Conservation (phyloP, 2,329 filamentous ascomycete genomes). For the Tolypocladium pustulatum region DNA sequence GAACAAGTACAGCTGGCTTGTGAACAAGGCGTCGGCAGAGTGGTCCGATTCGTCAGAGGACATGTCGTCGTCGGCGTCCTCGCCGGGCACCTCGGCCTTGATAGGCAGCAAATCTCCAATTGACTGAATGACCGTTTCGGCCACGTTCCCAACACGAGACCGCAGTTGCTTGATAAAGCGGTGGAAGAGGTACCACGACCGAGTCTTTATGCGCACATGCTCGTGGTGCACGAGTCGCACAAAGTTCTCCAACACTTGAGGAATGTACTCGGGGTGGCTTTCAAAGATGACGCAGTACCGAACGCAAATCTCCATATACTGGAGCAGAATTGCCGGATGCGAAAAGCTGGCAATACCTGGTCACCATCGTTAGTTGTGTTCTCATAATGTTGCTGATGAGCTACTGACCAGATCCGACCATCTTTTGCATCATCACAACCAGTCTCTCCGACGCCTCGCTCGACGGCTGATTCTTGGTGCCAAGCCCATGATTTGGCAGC, state of each 20-base stretch:
- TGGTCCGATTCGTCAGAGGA: constrained; percentile 88
- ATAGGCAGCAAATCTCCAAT: constrained; percentile 82
- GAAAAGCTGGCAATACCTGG: constrained; percentile 72
- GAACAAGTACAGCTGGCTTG: constrained; percentile 83
- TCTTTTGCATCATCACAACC: constrained; percentile 85
- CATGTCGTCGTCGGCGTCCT: constrained; percentile 78
- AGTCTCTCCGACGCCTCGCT: constrained; percentile 71
- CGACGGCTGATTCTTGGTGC: constrained; percentile 72
- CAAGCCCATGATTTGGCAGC: constrained; percentile 79
- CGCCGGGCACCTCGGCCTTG: constrained; percentile 74
- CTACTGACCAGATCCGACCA: constrained; percentile 77
- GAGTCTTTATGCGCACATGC: constrained; percentile 74
- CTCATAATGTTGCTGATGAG: background rate
- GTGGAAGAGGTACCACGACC: constrained; percentile 96
- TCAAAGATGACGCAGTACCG: constrained; percentile 92
- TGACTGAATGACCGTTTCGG: constrained; percentile 83
- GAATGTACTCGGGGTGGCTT: constrained; percentile 68
- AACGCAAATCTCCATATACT: constrained; percentile 98
- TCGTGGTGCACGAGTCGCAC: constrained; percentile 82
- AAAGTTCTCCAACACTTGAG: constrained; percentile 82
- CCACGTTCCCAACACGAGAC: constrained; percentile 74
- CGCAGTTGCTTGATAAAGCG: constrained; percentile 84
- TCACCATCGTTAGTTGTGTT: background rate
- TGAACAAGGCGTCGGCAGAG: constrained; percentile 83
- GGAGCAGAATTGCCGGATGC: constrained; percentile 84